These are phyloP conservation scores for Penicillium canariense DNA, from an alignment of 495 filamentous ascomycete genomes.

Conservation along the genomic window DNA sequence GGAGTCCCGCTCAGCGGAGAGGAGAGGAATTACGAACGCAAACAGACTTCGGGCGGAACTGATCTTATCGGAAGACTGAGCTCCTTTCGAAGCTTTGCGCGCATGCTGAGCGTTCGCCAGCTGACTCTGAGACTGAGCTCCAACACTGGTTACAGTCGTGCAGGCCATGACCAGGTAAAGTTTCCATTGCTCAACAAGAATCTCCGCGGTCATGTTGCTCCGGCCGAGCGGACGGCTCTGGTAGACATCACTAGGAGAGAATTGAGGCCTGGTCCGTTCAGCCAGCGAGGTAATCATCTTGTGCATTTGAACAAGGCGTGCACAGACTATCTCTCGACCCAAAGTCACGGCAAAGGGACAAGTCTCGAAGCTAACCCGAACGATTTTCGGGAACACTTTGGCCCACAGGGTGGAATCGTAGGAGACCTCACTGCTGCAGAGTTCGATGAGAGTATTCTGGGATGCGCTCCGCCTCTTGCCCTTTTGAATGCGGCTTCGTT, in stretches of 20 bases:
- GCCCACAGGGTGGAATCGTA: slow-evolving; percentile 96
- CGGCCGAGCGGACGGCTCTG: slow-evolving; percentile 45
- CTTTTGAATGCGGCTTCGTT: slow-evolving; percentile 87
- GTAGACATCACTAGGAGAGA: slow-evolving; percentile 54
- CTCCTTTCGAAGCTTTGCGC: slow-evolving; percentile 77
- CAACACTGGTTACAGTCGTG: slow-evolving; percentile 86
- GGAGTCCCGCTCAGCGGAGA: slow-evolving; percentile 69
- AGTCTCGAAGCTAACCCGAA: slow-evolving; percentile 84
- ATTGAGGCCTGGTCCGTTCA: slow-evolving; percentile 63
- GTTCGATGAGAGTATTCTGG: slow-evolving; percentile 83
- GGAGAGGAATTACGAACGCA: slow-evolving; percentile 81
- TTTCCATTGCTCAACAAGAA: slow-evolving; percentile 97
- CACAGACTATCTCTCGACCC: slow-evolving; percentile 87
- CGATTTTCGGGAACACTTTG: slow-evolving; percentile 94
- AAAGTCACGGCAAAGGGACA: slow-evolving; percentile 88
- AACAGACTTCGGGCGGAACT: slow-evolving; percentile 86
- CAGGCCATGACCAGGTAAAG: slow-evolving; percentile 97
- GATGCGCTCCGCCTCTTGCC: slow-evolving; percentile 82
- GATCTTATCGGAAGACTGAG: slow-evolving; percentile 72
- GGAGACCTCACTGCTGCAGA: slow-evolving; percentile 92
- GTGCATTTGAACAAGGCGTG: slow-evolving; percentile 88
- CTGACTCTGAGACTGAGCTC: slow-evolving; percentile 59
- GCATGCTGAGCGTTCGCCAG: slow-evolving; percentile 70
- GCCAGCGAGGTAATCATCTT: slow-evolving; percentile 74
- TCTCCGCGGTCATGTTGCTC: slow-evolving; percentile 76